phyloP scores from a whole-genome alignment of 2,329 filamentous ascomycete species.

The Chalaropsis thielavioides region DNA sequence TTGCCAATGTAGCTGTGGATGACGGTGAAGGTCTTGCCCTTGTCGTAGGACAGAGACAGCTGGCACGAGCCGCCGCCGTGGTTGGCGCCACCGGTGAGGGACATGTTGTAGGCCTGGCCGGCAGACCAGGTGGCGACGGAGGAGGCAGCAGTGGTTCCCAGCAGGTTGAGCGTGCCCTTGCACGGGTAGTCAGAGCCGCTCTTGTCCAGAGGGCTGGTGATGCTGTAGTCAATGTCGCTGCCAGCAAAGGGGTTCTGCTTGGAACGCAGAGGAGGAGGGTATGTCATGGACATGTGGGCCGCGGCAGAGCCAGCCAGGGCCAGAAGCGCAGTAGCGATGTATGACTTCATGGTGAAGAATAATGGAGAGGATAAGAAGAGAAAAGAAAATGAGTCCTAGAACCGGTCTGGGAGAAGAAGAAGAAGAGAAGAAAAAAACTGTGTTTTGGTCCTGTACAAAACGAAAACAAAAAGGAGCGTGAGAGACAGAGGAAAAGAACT shows the following conservation, averaged over 20 bases:
- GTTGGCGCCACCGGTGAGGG: constrained; percentile 44
- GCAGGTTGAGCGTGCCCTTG: constrained; percentile 45
- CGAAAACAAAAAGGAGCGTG: neutral
- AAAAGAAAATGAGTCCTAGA: constrained; percentile 1
- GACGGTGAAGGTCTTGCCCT: constrained; percentile 55
- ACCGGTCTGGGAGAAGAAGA: neutral
- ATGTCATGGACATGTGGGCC: constrained; percentile 43
- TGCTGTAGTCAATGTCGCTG: constrained; percentile 51
- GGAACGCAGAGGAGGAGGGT: constrained; percentile 38
- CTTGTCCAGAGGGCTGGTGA: constrained; percentile 49
- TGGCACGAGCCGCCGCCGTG: constrained; percentile 67
- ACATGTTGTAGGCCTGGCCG: constrained; percentile 49
- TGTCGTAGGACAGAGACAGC: constrained; percentile 58
- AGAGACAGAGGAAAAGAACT: neutral
- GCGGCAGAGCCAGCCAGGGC: constrained; percentile 31
- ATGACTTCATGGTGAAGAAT: constrained; percentile 30
- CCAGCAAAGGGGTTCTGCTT: constrained; percentile 36
- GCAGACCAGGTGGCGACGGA: constrained; percentile 47
- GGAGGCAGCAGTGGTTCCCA: constrained; percentile 35
- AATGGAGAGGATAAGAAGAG: neutral
- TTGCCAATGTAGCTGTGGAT: constrained; percentile 42
- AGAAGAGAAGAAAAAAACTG: too few species aligned
- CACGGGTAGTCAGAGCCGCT: constrained; percentile 58
- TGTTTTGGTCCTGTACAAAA: neutral
- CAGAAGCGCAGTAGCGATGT: constrained; percentile 29